phyloP scores from a whole-genome alignment of 345 rosid genomes.

The Ceriops zippeliana region DNA sequence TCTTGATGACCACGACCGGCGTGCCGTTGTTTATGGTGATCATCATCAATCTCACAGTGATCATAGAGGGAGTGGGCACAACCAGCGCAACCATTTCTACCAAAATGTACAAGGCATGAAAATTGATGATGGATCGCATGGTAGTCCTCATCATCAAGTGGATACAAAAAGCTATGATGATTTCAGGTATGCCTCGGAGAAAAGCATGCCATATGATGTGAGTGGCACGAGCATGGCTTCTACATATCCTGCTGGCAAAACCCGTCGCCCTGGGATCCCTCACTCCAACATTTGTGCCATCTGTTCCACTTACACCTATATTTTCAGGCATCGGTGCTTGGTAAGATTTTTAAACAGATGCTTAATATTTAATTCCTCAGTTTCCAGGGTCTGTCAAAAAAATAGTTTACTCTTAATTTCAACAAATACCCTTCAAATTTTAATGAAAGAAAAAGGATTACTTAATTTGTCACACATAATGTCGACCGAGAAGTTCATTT shows the following conservation, averaged over 20 bases:
- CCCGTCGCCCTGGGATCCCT: constrained; percentile 58
- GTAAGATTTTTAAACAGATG: constrained; percentile 18
- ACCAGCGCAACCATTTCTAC: background rate
- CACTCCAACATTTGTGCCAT: constrained; percentile 65
- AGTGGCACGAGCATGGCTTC: constrained; percentile 40
- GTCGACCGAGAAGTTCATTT: no score
- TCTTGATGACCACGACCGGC: background rate
- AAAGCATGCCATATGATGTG: constrained; percentile 20
- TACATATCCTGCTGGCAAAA: constrained; percentile 19
- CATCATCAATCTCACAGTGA: constrained; percentile 1
- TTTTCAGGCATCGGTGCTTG: constrained; percentile 58
- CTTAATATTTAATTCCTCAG: no score
- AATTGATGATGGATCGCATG: background rate
- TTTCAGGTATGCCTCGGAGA: constrained; percentile 13
- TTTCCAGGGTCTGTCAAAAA: no score
- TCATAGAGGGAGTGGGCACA: background rate
- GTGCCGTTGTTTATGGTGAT: background rate
- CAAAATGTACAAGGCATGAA: background rate
- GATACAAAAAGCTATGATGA: constrained; percentile 5
- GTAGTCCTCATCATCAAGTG: background rate
- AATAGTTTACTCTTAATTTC: no score
- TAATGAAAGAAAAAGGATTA: no score
- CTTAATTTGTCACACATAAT: no score
- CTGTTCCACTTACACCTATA: constrained; percentile 49
- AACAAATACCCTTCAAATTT: no score